These are phyloP conservation scores for Talinum fruticosum DNA, from an alignment of 148 eudicot genomes.

Conservation along the genomic window DNA sequence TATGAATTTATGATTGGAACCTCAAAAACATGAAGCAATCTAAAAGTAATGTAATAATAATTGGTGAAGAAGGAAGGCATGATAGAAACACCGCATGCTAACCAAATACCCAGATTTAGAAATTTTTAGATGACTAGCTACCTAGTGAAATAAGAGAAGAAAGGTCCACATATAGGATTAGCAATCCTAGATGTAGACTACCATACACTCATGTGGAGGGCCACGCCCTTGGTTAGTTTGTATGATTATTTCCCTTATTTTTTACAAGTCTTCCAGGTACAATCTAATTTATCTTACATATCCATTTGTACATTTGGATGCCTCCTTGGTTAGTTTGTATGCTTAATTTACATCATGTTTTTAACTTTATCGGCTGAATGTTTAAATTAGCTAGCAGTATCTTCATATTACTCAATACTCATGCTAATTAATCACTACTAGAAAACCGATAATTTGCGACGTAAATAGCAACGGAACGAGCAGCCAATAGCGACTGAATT, in stretches of 20 bases:
- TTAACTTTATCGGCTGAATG: background rate
- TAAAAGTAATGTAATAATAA: background rate
- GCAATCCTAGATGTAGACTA: background rate
- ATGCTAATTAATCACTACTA: too few species aligned
- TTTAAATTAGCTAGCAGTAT: background rate
- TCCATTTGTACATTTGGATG: background rate
- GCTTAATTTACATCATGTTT: background rate
- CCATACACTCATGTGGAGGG: background rate
- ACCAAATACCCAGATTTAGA: background rate
- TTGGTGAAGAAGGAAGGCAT: background rate
- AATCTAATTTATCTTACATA: background rate
- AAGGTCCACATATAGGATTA: background rate
- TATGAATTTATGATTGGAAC: too few species aligned
- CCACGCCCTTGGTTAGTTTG: background rate
- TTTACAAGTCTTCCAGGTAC: background rate
- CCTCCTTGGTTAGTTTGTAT: too few species aligned
- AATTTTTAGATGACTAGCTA: background rate
- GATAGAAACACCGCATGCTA: background rate
- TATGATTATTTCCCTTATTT: background rate
- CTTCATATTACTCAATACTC: background rate
- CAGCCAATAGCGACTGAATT: too few species aligned
- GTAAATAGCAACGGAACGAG: too few species aligned
- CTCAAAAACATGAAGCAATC: background rate
- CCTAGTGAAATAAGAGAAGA: background rate
- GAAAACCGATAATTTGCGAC: too few species aligned